These are phyloP conservation scores for Leishmania turanica DNA, from an alignment of 208 protist genomes.

Conservation along the genomic window DNA sequence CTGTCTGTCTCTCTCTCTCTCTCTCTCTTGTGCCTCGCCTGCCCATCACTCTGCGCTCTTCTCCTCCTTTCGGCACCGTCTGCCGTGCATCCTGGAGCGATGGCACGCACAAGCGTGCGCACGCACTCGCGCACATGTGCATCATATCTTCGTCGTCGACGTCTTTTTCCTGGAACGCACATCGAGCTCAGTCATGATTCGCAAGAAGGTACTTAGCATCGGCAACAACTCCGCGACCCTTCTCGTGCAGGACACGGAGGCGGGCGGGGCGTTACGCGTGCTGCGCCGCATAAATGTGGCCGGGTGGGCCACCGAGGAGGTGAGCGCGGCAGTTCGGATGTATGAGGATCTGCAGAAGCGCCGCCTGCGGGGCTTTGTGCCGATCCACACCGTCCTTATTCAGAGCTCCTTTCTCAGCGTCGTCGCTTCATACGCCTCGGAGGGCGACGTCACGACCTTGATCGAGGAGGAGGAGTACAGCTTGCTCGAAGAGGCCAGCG, in stretches of 20 bases:
- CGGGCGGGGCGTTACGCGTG: conserved; percentile 55
- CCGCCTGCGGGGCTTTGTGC: conserved; percentile 48
- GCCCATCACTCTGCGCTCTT: not conserved
- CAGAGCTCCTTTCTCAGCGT: conserved; percentile 75
- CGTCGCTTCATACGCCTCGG: conserved; percentile 56
- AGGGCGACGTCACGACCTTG: conserved; percentile 58
- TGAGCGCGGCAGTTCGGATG: conserved; percentile 32
- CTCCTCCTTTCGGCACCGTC: conserved; percentile 2
- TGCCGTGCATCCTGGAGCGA: not conserved
- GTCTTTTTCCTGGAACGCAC: not conserved
- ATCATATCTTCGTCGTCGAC: conserved; percentile 6
- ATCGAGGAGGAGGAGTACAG: conserved; percentile 52
- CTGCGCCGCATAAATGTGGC: conserved; percentile 70
- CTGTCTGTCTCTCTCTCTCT: not conserved
- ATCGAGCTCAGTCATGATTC: conserved; percentile 54
- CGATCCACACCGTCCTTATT: conserved; percentile 55
- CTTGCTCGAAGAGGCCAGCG: conserved; percentile 43
- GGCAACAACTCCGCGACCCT: conserved; percentile 71
- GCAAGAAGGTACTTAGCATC: conserved; percentile 81
- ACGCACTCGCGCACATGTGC: not conserved
- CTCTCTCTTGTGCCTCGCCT: not conserved
- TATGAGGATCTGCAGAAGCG: conserved; percentile 44
- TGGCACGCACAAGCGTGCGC: not conserved
- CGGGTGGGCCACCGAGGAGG: conserved; percentile 41
- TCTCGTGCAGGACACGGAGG: conserved; percentile 76